Percentiles rank a stretch among this genome's conserved stretches.
Evolutionary conservation across 257 asterid species (phyloP).

Genomic region (Paraleonurus japonicus): DNA sequence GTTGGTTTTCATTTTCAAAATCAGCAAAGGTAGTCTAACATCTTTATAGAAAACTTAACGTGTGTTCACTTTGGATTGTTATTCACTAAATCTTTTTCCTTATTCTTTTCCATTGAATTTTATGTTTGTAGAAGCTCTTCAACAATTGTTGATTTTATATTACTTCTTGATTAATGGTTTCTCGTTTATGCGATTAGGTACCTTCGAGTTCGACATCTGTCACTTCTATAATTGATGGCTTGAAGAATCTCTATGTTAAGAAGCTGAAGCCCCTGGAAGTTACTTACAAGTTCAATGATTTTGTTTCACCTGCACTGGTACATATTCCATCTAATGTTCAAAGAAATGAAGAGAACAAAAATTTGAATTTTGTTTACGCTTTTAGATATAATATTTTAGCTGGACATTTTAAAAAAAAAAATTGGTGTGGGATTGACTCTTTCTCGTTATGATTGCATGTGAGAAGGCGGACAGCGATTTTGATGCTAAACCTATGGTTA

Average conservation of each 20-base stretch:
- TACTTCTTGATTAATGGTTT: slow-evolving; percentile 1
- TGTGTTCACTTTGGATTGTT: no score
- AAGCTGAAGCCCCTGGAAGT: slow-evolving; percentile 79
- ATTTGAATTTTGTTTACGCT: not conserved
- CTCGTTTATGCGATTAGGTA: slow-evolving; percentile 37
- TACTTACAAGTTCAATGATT: slow-evolving; percentile 65
- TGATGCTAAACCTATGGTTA: slow-evolving; percentile 89
- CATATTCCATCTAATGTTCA: slow-evolving; percentile 16
- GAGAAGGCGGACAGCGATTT: slow-evolving; percentile 60
- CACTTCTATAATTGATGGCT: slow-evolving; percentile 71
- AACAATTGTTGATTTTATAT: not conserved
- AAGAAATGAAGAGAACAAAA: not conserved
- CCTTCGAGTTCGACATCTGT: slow-evolving; percentile 42
- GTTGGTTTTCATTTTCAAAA: slow-evolving; percentile 69
- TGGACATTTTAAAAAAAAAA: not conserved
- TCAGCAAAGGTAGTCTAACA: slow-evolving; percentile 51
- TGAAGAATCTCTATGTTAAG: slow-evolving; percentile 65
- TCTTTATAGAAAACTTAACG: not conserved
- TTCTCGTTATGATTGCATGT: slow-evolving; percentile 12
- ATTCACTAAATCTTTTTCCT: not conserved
- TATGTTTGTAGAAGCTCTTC: not conserved
- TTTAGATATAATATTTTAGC: not conserved
- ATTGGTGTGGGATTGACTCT: slow-evolving; percentile 8
- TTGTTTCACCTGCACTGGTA: slow-evolving; percentile 76
- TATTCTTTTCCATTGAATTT: slow-evolving; percentile 7